Percentiles rank a stretch among this genome's conserved stretches.
Evolutionary conservation across 2,329 filamentous ascomycete genomes (phyloP).

Genomic region (Colletotrichum magnum): DNA sequence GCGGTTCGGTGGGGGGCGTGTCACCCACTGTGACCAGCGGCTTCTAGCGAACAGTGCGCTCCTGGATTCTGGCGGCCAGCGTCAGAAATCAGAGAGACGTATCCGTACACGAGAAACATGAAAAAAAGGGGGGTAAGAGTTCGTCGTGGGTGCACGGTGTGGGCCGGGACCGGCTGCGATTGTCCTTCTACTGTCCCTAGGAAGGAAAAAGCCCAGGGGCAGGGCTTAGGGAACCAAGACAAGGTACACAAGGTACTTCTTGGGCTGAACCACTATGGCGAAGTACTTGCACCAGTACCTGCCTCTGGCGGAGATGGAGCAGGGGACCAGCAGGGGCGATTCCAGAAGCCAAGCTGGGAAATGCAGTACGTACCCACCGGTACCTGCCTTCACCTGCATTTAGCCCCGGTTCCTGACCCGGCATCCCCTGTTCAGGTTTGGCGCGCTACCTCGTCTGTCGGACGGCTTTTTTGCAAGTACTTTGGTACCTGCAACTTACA

Average conservation of each 20-base stretch:
- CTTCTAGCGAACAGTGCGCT: conserved; percentile 28
- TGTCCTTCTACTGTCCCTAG: background rate
- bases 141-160: conserved; percentile 11
- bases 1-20: conserved; percentile 31
- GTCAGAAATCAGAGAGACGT: conserved; percentile 11
- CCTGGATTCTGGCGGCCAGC: conserved; percentile 5
- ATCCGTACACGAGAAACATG: no score
- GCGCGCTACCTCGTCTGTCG: background rate
- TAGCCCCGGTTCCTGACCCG: conserved; percentile 19
- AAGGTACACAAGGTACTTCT: background rate
- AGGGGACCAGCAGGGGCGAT: conserved; percentile 33
- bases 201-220: no score
- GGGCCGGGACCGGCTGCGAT: conserved; percentile 11
- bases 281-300: background rate
- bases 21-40: conserved; percentile 22
- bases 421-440: conserved; percentile 11
- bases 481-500: no score
- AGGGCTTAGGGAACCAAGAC: background rate
- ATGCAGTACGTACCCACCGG: conserved; percentile 33
- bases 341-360: conserved; percentile 36
- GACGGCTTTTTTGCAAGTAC: background rate
- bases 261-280: no score
- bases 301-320: conserved; percentile 14
- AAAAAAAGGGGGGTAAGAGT: conserved; percentile 14
- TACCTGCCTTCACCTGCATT: conserved; percentile 36